These are phyloP conservation scores for Bauhinia variegata DNA, from an alignment of 306 rosid genomes.

Conservation along the genomic window DNA sequence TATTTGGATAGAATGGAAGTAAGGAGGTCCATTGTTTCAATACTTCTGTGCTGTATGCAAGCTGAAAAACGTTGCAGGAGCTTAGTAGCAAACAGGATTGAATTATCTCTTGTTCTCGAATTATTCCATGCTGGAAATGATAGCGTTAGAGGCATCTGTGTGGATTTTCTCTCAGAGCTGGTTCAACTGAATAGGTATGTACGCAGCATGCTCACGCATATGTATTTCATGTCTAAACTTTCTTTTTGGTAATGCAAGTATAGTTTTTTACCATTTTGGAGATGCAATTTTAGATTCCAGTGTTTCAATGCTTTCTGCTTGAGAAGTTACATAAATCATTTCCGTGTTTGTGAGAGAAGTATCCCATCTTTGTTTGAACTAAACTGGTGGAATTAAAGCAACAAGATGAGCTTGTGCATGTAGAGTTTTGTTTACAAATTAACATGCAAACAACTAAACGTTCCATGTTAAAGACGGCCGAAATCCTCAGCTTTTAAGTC, in stretches of 20 bases:
- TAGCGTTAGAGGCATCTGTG: conserved; percentile 64
- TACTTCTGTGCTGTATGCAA: conserved; percentile 84
- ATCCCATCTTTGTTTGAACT: conserved; percentile 22
- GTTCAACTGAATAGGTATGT: conserved; percentile 74
- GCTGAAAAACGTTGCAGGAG: conserved; percentile 70
- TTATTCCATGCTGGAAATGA: conserved; percentile 82
- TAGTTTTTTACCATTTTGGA: neutral
- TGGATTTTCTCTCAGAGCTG: conserved; percentile 82
- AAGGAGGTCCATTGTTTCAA: conserved; percentile 69
- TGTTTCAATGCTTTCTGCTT: conserved; percentile 5
- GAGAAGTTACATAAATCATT: conserved; percentile 23
- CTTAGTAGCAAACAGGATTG: conserved; percentile 68
- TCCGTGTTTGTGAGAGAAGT: conserved; percentile 12
- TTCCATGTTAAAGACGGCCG: conserved; percentile 6
- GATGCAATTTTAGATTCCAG: conserved; percentile 2
- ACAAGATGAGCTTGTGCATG: neutral
- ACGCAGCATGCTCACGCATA: conserved; percentile 15
- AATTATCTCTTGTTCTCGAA: conserved; percentile 68
- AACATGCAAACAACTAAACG: conserved; percentile 3
- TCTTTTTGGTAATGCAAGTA: conserved; percentile 14
- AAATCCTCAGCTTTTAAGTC: neutral
- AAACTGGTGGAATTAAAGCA: conserved; percentile 25
- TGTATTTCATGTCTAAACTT: neutral
- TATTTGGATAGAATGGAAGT: conserved; percentile 61
- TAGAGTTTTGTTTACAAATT: neutral